Percentiles rank a stretch among this genome's conserved stretches.
phyloP scores from a whole-genome alignment of 2,329 filamentous ascomycete species.

The Diaporthe batatas region DNA sequence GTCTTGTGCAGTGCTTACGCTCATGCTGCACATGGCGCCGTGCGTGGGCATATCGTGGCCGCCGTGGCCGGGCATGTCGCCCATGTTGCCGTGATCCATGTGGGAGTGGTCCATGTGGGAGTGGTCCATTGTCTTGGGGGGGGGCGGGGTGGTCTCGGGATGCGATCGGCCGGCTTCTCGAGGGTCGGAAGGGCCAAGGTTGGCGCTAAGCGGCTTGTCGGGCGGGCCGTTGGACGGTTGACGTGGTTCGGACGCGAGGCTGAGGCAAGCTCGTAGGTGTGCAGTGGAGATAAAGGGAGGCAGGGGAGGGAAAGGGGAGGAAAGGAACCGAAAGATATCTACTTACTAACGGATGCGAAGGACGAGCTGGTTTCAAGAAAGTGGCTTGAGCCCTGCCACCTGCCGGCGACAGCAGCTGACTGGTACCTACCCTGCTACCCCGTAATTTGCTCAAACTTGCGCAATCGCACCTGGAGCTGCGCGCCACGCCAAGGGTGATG shows the following conservation, averaged over 20 bases:
- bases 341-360: background rate
- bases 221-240: slow-evolving; percentile 10
- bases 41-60: slow-evolving; percentile 53
- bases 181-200: slow-evolving; percentile 35
- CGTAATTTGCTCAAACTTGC: slow-evolving; percentile 37
- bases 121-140: slow-evolving; percentile 62
- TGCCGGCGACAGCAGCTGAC: slow-evolving; percentile 29
- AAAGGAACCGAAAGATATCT: background rate
- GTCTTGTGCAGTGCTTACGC: slow-evolving; percentile 67
- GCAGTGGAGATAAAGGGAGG: background rate
- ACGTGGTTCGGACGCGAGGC: slow-evolving; percentile 18
- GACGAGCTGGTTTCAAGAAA: slow-evolving; percentile 4
- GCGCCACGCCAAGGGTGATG: slow-evolving; percentile 28
- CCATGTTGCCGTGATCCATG: slow-evolving; percentile 63
- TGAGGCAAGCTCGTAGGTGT: background rate
- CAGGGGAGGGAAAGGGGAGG: background rate
- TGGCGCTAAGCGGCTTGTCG: slow-evolving; percentile 8
- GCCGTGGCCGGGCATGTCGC: slow-evolving; percentile 60
- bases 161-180: slow-evolving; percentile 25
- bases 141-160: too few relatives aligned
- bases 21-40: slow-evolving; percentile 86
- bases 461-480: slow-evolving; percentile 21
- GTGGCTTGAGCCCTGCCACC: slow-evolving; percentile 10
- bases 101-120: slow-evolving; percentile 57
- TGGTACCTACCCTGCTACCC: too few relatives aligned